Evolutionary conservation across 768 basidiomycete species (phyloP), one percentile per base, ranked within the genome.

Genomic region (Lentinus tigrinus): DNA sequence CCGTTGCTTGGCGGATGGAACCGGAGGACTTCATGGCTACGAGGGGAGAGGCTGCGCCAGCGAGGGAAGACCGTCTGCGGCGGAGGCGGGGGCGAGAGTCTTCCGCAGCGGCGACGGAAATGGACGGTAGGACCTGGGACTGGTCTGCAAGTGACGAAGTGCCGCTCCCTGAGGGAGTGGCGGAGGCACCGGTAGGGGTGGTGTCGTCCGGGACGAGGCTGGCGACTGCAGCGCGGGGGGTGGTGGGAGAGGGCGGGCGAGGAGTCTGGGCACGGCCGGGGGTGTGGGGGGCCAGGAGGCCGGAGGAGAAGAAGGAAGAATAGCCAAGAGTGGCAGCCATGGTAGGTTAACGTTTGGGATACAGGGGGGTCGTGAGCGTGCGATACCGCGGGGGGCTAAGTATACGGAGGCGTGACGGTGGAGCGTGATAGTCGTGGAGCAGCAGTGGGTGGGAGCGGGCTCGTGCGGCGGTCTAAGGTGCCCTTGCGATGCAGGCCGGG

Each of bases 291-390:
- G 86, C 86, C 37, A 87, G 81, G 36, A 89, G 78, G 21, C 87
- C 87, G 39, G 86, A 87, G 31, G 86, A 85, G 72, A 89, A 89
- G 65, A 89, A 84, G 8, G 82, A 73, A 28, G 87, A 89, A 65
- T 89, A 89, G 1, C 40, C 40, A 44, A 67, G 64, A 8, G 65
- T 62, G 31, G 64, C 58, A 11, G 57, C 50, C 57, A 58, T 58
- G 52, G n/a, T 58, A 50, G n/a, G n/a, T n/a, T n/a, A 36, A 31
- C 27, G 38, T 39, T 42, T 46, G 21, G 43, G 43, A 46, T 19
- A 23, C 21, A 11, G 19, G 44, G 55, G 39, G 38, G 37, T 28
- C 50, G 24, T 13, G 21, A 37, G 17, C 17, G 14, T 10, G n/a
- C 31, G 59, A 52, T n/a, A n/a, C n/a, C n/a, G n/a, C n/a, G n/a